A percentile compares a stretch with the other conserved stretches of the same genome.
Conservation (phyloP, 768 basidiomycete genomes). For the Ramaria sp. region DNA sequence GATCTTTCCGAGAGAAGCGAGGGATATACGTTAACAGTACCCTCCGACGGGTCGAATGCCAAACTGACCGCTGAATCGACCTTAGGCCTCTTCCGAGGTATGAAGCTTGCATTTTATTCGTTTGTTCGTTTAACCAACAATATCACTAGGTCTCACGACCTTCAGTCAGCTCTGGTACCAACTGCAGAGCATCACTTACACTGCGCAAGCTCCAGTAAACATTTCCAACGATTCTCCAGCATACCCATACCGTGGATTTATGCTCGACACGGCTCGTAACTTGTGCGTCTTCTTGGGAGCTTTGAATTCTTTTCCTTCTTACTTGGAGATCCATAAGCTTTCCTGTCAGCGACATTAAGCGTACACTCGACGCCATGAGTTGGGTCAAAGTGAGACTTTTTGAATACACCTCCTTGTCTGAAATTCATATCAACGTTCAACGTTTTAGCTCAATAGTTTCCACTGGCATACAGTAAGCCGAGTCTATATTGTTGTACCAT, state of each 20-base stretch:
- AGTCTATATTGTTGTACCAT: slow-evolving; percentile 13
- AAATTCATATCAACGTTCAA: background rate
- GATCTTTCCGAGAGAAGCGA: slow-evolving; percentile 15
- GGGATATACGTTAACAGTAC: slow-evolving; percentile 18
- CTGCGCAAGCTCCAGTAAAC: slow-evolving; percentile 14
- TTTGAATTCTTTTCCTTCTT: background rate
- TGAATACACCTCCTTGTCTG: background rate
- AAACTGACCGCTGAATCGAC: slow-evolving; percentile 16
- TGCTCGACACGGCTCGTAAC: slow-evolving; percentile 29
- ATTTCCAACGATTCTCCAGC: slow-evolving; percentile 14
- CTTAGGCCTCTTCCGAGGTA: slow-evolving; percentile 21
- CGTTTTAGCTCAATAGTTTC: slow-evolving; percentile 22
- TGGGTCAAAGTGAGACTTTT: slow-evolving; percentile 22
- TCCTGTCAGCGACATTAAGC: slow-evolving; percentile 15
- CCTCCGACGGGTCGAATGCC: slow-evolving; percentile 15
- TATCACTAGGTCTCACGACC: slow-evolving; percentile 26
- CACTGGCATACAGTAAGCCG: slow-evolving; percentile 27
- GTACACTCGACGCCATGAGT: slow-evolving; percentile 26
- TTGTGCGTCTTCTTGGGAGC: slow-evolving; percentile 13
- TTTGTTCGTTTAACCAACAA: too few relatives aligned
- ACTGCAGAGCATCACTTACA: slow-evolving; percentile 12
- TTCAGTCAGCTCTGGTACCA: slow-evolving; percentile 24
- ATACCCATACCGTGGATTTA: slow-evolving; percentile 20
- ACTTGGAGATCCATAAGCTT: slow-evolving; percentile 13
- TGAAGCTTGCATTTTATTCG: too few relatives aligned